A percentile compares a stretch with the other conserved stretches of the same genome.
Evolutionary conservation across 441 rosid species (phyloP).

Genomic region (Omphalea diandra): DNA sequence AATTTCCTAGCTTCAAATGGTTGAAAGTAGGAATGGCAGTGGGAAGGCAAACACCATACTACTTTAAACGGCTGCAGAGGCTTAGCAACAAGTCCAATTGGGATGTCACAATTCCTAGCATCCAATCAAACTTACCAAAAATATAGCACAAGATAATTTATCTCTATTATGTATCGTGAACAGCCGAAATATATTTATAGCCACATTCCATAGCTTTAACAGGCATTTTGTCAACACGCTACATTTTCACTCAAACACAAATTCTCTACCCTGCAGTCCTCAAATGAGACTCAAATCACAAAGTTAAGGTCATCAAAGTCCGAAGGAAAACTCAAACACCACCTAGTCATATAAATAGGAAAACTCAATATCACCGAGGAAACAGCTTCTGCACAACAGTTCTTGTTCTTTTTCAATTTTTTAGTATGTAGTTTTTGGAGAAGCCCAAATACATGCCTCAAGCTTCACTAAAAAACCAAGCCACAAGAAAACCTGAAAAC

Average conservation of each 20-base stretch:
- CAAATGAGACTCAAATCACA: slow-evolving; percentile 21
- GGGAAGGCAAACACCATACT: too few species aligned
- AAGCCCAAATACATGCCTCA: slow-evolving; percentile 41
- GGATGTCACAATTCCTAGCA: background rate
- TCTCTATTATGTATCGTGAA: background rate
- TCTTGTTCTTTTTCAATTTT: slow-evolving; percentile 32
- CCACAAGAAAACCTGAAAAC: slow-evolving; percentile 51
- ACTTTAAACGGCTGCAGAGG: too few species aligned
- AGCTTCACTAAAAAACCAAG: slow-evolving; percentile 51
- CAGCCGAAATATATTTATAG: background rate
- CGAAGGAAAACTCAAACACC: slow-evolving; percentile 20
- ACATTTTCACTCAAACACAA: slow-evolving; percentile 8
- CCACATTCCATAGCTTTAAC: slow-evolving; percentile 10
- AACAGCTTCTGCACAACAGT: slow-evolving; percentile 41
- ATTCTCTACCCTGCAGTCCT: slow-evolving; percentile 12
- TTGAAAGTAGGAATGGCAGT: too few species aligned
- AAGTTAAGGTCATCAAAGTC: background rate
- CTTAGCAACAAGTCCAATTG: background rate
- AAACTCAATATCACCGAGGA: slow-evolving; percentile 28
- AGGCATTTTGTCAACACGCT: background rate
- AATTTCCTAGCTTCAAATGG: too few species aligned
- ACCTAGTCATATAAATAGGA: slow-evolving; percentile 20
- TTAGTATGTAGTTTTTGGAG: slow-evolving; percentile 31
- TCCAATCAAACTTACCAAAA: background rate
- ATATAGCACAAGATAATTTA: background rate